Percentiles rank a stretch among this genome's conserved stretches.
Evolutionary conservation across 805 yeast species (phyloP).

Genomic region (Teunomyces atbi): DNA sequence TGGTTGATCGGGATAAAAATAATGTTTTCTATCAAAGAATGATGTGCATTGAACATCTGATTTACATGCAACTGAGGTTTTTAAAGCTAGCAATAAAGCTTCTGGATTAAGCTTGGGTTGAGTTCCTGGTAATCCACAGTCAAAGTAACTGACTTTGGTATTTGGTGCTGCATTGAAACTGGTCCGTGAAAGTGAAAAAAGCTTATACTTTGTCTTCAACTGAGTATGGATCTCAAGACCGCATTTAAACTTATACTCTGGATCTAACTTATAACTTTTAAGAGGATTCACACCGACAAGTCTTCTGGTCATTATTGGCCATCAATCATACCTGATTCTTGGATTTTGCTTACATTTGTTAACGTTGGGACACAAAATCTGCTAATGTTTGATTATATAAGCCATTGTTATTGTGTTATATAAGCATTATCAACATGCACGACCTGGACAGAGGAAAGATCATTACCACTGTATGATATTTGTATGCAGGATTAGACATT

Average conservation of each 20-base stretch:
- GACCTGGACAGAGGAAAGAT: too few relatives aligned
- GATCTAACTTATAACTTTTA: conserved; percentile 13
- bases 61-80: conserved; percentile 68
- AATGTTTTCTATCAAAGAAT: conserved; percentile 89
- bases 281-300: neutral
- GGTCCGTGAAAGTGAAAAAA: conserved; percentile 65
- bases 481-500: too few relatives aligned
- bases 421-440: too few relatives aligned
- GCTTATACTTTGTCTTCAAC: conserved; percentile 66
- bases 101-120: conserved; percentile 80
- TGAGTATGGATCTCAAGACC: conserved; percentile 96
- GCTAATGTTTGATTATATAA: too few relatives aligned
- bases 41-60: conserved; percentile 56
- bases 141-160: conserved; percentile 70
- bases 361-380: too few relatives aligned
- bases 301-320: neutral
- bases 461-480: too few relatives aligned
- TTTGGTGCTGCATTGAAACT: conserved; percentile 60
- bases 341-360: neutral
- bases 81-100: conserved; percentile 66
- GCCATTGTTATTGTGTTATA: too few relatives aligned
- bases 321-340: neutral
- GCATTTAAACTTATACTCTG: conserved; percentile 52
- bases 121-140: conserved; percentile 88
- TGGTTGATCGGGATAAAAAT: conserved; percentile 96